phyloP scores from a whole-genome alignment of 208 protist species.

The Trypanosoma mega region DNA sequence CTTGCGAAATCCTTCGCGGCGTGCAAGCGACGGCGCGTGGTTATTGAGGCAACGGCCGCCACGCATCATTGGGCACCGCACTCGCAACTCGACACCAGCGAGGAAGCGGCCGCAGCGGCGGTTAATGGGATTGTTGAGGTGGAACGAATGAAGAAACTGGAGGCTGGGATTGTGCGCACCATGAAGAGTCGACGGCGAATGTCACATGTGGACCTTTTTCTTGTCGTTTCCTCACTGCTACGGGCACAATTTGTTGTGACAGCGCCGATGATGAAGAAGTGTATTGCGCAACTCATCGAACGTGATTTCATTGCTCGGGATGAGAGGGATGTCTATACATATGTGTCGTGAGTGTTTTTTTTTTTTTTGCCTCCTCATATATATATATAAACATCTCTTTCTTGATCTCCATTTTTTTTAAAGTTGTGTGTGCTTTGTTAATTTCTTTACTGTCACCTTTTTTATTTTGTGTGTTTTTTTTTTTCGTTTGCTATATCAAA shows the following conservation, averaged over 20 bases:
- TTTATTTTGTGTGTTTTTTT: slow-evolving; percentile 7
- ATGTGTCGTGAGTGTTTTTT: slow-evolving; percentile 31
- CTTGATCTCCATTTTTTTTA: neutral
- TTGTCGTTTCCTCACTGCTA: slow-evolving; percentile 26
- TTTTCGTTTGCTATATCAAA: too few relatives aligned
- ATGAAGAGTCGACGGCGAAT: slow-evolving; percentile 47
- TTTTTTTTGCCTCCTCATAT: slow-evolving; percentile 12
- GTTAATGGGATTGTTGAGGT: slow-evolving; percentile 17
- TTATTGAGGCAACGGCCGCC: slow-evolving; percentile 40
- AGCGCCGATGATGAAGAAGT: slow-evolving; percentile 44
- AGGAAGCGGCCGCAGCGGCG: slow-evolving; percentile 2
- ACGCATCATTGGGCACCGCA: slow-evolving; percentile 37
- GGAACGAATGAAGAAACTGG: slow-evolving; percentile 40
- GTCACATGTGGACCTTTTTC: slow-evolving; percentile 40
- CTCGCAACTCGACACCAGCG: slow-evolving; percentile 15
- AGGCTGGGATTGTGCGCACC: slow-evolving; percentile 52
- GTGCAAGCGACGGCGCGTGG: slow-evolving; percentile 36
- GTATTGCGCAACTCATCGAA: slow-evolving; percentile 50
- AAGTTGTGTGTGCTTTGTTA: neutral
- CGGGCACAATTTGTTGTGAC: slow-evolving; percentile 32
- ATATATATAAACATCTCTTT: slow-evolving; percentile 11
- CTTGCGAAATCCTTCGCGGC: slow-evolving; percentile 30
- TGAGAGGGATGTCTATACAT: slow-evolving; percentile 40
- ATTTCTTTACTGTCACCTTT: neutral
- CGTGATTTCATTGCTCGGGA: slow-evolving; percentile 56